phyloP scores from a whole-genome alignment of 2,329 filamentous ascomycete genomes.

The Bertia moriformis region DNA sequence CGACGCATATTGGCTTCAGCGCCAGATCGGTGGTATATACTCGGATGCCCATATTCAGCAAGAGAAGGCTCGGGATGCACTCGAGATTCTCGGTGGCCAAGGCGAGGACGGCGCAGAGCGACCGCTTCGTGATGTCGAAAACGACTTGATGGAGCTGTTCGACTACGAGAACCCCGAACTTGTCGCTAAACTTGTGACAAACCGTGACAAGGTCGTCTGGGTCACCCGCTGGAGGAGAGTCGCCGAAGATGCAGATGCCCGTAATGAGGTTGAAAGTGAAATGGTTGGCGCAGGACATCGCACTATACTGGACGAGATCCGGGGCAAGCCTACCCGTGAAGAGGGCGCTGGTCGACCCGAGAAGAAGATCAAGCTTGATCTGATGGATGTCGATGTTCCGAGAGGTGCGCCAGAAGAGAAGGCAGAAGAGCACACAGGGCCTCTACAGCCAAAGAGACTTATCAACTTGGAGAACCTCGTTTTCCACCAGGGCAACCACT shows the following conservation, averaged over 20 bases:
- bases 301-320: conserved; percentile 75
- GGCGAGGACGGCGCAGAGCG: conserved; percentile 62
- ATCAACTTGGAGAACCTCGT: conserved; percentile 93
- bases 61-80: conserved; percentile 74
- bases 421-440: conserved; percentile 44
- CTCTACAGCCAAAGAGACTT: conserved; percentile 69
- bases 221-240: conserved; percentile 70
- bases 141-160: conserved; percentile 95
- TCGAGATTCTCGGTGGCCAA: conserved; percentile 68
- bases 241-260: conserved; percentile 62
- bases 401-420: conserved; percentile 14
- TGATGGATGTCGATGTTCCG: conserved; percentile 75
- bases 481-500: conserved; percentile 94
- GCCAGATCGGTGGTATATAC: conserved; percentile 78
- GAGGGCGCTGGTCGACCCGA: conserved; percentile 10
- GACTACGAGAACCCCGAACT: conserved; percentile 93
- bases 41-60: conserved; percentile 84
- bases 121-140: conserved; percentile 82
- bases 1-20: conserved; percentile 92
- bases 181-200: conserved; percentile 78
- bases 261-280: conserved; percentile 68
- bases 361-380: conserved; percentile 54
- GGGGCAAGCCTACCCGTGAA: conserved; percentile 51
- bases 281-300: conserved; percentile 81
- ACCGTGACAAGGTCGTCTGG: conserved; percentile 91